These are phyloP conservation scores for Citrus australasica DNA, from an alignment of 345 rosid species.

Conservation along the genomic window DNA sequence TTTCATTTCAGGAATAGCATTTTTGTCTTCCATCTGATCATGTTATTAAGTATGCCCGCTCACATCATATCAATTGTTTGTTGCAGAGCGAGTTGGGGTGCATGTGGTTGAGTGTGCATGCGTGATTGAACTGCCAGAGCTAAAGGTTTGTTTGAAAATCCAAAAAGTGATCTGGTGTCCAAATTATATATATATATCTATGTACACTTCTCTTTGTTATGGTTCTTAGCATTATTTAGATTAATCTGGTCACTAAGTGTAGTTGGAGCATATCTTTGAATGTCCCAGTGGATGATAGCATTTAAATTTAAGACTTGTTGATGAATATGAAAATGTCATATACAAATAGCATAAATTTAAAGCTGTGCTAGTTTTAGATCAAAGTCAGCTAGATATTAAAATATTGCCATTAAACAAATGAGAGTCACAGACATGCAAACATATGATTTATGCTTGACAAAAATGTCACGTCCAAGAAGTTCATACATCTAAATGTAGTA, in stretches of 20 bases:
- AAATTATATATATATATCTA: neutral
- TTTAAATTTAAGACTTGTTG: neutral
- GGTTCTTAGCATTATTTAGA: neutral
- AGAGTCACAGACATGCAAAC: neutral
- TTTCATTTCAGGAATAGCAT: neutral
- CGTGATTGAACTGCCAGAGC: constrained; percentile 83
- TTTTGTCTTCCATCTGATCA: neutral
- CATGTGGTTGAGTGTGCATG: constrained; percentile 93
- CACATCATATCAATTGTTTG: constrained; percentile 9
- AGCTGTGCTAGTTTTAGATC: neutral
- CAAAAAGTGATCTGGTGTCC: neutral
- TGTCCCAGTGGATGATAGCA: neutral
- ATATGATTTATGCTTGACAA: neutral
- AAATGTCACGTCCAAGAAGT: neutral
- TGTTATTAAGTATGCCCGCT: constrained; percentile 10
- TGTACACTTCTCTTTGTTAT: neutral
- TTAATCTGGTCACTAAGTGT: neutral
- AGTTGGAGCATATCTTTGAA: neutral
- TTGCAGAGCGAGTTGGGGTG: constrained; percentile 90
- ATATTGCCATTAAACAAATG: neutral
- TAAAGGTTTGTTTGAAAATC: constrained; percentile 44
- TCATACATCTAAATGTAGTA: neutral
- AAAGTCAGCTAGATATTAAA: neutral
- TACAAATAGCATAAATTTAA: neutral
- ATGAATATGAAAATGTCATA: neutral